phyloP scores from a whole-genome alignment of 257 asterid species.

The Ballota nigra region DNA sequence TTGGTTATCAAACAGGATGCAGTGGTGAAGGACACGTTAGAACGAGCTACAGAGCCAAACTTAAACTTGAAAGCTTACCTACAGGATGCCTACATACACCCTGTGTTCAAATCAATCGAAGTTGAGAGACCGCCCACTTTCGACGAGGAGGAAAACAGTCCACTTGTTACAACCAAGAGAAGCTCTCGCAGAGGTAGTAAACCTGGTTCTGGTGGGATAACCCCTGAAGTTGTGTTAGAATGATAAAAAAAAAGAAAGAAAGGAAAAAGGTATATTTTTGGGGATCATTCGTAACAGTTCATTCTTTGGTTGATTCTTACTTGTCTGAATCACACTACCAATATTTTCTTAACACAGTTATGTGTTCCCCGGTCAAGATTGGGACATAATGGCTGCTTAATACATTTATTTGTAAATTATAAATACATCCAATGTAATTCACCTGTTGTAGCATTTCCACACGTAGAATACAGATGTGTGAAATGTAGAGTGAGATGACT shows the following conservation, averaged over 20 bases:
- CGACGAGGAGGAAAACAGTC: constrained; percentile 56
- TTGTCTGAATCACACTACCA: constrained; percentile 26
- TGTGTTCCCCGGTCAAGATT: neutral
- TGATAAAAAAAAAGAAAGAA: neutral
- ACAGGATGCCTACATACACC: constrained; percentile 61
- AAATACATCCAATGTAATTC: neutral
- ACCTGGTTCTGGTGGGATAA: constrained; percentile 29
- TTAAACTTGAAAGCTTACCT: constrained; percentile 56
- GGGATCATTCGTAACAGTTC: no score
- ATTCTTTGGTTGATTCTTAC: constrained; percentile 14
- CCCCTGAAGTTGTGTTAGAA: constrained; percentile 29
- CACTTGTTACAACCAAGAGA: constrained; percentile 61
- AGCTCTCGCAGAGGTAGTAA: constrained; percentile 41
- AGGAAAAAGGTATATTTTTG: neutral
- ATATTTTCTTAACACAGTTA: constrained; percentile 1
- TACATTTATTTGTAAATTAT: constrained; percentile 6
- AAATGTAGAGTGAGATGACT: constrained; percentile 16
- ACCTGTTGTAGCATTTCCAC: neutral
- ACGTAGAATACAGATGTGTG: neutral
- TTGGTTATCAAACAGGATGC: constrained; percentile 51
- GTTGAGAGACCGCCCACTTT: constrained; percentile 23
- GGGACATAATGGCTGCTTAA: constrained; percentile 1
- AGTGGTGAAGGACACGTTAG: constrained; percentile 68
- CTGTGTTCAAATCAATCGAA: constrained; percentile 50
- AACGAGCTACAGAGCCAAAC: constrained; percentile 65